Conservation (phyloP, 2,329 filamentous ascomycete genomes). For the Epichloe aotearoae region DNA sequence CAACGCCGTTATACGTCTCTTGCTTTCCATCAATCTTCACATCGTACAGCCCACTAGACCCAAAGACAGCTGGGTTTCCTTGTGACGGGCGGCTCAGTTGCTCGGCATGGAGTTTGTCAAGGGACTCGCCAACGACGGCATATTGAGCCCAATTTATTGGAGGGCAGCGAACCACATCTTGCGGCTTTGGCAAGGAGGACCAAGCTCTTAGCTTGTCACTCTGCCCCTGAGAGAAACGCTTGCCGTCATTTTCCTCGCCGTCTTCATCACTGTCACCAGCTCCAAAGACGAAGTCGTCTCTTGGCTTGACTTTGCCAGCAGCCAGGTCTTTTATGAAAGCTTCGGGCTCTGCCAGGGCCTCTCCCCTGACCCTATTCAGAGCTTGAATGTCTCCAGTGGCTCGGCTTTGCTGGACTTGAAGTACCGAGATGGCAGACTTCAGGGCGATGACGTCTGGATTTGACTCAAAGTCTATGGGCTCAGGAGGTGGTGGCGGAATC, state of each 20-base stretch:
- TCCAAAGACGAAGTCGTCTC: conserved; percentile 8
- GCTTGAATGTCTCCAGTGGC: conserved; percentile 62
- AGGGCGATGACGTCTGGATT: conserved; percentile 85
- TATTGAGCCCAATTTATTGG: conserved; percentile 94
- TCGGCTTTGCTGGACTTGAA: conserved; percentile 74
- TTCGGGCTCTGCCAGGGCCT: conserved; percentile 57
- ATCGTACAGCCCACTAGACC: conserved; percentile 34
- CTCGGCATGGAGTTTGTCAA: conserved; percentile 75
- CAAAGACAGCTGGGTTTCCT: conserved; percentile 34
- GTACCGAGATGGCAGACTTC: conserved; percentile 68
- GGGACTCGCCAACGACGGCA: conserved; percentile 62
- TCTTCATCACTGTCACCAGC: conserved; percentile 17
- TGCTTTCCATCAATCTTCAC: conserved; percentile 33
- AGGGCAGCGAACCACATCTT: conserved; percentile 74
- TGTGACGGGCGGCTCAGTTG: conserved; percentile 53
- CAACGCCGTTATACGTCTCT: conserved; percentile 36
- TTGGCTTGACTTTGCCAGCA: conserved; percentile 41
- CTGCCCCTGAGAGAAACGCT: conserved; percentile 11
- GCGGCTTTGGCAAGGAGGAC: conserved; percentile 57
- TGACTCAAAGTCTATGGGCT: conserved; percentile 42
- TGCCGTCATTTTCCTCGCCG: conserved; percentile 17
- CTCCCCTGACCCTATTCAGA: conserved; percentile 55
- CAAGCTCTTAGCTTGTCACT: conserved; percentile 30
- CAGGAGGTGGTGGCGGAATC: conserved; percentile 33
- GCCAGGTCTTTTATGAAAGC: conserved; percentile 58